These are phyloP conservation scores for Colletotrichum simmondsii DNA, from an alignment of 2,329 filamentous ascomycete genomes.

Conservation along the genomic window DNA sequence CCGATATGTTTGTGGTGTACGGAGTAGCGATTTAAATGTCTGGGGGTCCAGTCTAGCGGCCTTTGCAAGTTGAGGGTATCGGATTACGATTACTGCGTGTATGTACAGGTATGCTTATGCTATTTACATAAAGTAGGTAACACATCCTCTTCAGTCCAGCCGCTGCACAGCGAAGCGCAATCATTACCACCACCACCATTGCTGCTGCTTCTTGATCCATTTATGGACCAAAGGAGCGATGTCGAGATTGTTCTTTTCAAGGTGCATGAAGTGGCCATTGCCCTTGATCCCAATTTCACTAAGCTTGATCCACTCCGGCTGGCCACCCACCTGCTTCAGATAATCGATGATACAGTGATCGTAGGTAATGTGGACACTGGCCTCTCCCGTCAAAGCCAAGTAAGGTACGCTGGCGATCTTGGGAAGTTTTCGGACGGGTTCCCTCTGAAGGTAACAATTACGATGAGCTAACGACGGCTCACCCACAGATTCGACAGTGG, in stretches of 20 bases:
- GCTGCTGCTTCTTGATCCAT: slow-evolving; percentile 46
- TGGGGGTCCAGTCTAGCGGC: too few relatives aligned
- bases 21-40: too few relatives aligned
- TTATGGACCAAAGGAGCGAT: slow-evolving; percentile 46
- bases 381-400: slow-evolving; percentile 58
- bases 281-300: slow-evolving; percentile 57
- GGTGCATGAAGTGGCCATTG: slow-evolving; percentile 61
- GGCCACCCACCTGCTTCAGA: slow-evolving; percentile 58
- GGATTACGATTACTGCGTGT: neutral
- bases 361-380: slow-evolving; percentile 61
- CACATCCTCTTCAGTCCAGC: neutral
- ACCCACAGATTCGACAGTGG: slow-evolving; percentile 38
- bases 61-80: too few relatives aligned
- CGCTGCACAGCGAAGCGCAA: neutral
- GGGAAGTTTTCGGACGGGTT: slow-evolving; percentile 48
- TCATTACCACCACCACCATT: slow-evolving; percentile 16
- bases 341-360: slow-evolving; percentile 64
- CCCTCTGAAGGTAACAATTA: slow-evolving; percentile 42
- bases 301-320: slow-evolving; percentile 55
- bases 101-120: neutral
- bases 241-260: slow-evolving; percentile 54
- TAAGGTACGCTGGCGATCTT: slow-evolving; percentile 58
- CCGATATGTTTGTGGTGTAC: neutral
- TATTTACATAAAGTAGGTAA: neutral
- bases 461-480: slow-evolving; percentile 36